phyloP scores from a whole-genome alignment of 1,139 yeast genomes.

The Yamadazyma dendronema region DNA sequence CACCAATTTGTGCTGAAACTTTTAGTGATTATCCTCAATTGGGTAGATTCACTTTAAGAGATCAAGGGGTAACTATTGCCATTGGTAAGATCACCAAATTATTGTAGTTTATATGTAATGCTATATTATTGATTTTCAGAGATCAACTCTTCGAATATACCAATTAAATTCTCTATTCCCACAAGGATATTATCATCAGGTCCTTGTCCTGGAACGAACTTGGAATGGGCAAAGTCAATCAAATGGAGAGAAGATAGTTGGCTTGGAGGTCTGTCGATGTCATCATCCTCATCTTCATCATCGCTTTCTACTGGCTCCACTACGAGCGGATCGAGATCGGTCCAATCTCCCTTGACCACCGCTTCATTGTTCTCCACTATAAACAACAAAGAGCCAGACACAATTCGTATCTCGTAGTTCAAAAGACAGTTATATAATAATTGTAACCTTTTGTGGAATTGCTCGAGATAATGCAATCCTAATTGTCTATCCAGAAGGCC shows the following conservation, averaged over 20 bases:
- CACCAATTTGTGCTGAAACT: constrained; percentile 91
- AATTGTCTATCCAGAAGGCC: constrained; percentile 3
- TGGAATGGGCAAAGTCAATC: constrained; percentile 91
- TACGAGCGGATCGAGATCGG: constrained; percentile 34
- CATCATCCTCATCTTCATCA: constrained; percentile 33
- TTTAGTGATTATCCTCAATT: constrained; percentile 90
- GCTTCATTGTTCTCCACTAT: constrained; percentile 66
- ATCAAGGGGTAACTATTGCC: constrained; percentile 97
- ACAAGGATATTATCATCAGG: constrained; percentile 66
- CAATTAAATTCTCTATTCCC: constrained; percentile 64
- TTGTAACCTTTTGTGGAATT: constrained; percentile 58
- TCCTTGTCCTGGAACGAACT: constrained; percentile 59
- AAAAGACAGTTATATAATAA: constrained; percentile 62
- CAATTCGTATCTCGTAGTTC: constrained; percentile 61
- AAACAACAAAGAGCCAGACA: constrained; percentile 73
- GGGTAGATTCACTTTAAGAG: constrained; percentile 97
- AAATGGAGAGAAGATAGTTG: constrained; percentile 45
- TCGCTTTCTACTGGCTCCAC: constrained; percentile 27
- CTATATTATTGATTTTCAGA: constrained; percentile 4
- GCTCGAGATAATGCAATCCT: constrained; percentile 21
- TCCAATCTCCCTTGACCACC: constrained; percentile 40
- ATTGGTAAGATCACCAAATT: constrained; percentile 92
- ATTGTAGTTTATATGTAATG: constrained; percentile 25
- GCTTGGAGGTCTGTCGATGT: constrained; percentile 20
- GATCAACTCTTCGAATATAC: constrained; percentile 31